phyloP scores from a whole-genome alignment of 805 yeast genomes.

The Sugiyamaella floridensis region DNA sequence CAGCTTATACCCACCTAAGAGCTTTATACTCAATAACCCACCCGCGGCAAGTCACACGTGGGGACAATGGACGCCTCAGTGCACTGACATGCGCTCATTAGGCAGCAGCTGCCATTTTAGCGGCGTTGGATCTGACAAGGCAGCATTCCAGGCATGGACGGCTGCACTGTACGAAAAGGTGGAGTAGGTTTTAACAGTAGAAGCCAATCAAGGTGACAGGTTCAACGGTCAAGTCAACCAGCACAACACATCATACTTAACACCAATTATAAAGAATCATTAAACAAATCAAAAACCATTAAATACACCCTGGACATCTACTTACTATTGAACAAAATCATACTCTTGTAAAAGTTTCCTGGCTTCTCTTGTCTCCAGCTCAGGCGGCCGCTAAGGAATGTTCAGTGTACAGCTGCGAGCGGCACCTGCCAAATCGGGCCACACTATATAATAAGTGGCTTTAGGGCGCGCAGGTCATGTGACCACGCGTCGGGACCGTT shows the following conservation, averaged over 20 bases:
- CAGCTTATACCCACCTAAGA: too few species aligned
- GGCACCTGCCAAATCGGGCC: not conserved
- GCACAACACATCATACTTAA: too few species aligned
- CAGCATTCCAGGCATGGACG: not conserved
- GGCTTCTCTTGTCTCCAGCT: not conserved
- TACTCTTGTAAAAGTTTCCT: too few species aligned
- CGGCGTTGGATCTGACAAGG: not conserved
- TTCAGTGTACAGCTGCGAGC: not conserved
- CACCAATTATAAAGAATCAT: too few species aligned
- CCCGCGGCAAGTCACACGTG: not conserved
- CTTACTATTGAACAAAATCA: too few species aligned
- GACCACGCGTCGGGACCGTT: not conserved
- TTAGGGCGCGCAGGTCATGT: not conserved
- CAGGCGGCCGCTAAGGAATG: not conserved
- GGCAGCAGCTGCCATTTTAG: not conserved
- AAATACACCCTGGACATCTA: too few species aligned
- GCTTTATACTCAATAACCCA: too few species aligned
- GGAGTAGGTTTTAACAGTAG: not conserved
- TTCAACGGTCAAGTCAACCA: too few species aligned
- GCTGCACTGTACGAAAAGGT: not conserved
- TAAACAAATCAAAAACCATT: too few species aligned
- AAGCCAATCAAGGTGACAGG: too few species aligned
- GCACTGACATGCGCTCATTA: not conserved
- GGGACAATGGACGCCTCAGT: not conserved
- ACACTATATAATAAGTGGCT: not conserved